phyloP scores from a whole-genome alignment of 2,329 filamentous ascomycete species.

The Aspergillus ustus region DNA sequence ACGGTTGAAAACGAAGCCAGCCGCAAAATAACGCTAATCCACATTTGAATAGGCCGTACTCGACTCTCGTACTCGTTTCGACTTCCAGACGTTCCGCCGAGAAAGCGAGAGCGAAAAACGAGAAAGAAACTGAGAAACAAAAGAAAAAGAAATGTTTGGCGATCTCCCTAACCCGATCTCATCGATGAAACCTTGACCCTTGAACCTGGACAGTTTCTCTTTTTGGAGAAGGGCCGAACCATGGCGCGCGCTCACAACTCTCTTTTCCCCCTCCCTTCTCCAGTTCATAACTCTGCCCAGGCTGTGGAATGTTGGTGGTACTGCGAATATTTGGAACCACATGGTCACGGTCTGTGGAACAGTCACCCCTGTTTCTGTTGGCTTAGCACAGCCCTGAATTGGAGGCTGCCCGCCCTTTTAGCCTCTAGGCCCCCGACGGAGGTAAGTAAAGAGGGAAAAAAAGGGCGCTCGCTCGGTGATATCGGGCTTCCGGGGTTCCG shows the following conservation, averaged over 20 bases:
- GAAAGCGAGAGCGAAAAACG: neutral
- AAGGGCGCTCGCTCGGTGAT: conserved; percentile 20
- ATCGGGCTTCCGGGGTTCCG: conserved; percentile 29
- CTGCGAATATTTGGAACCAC: conserved; percentile 18
- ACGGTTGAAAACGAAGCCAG: conserved; percentile 10
- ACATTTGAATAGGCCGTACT: conserved; percentile 11
- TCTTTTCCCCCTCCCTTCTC: neutral
- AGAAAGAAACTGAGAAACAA: neutral
- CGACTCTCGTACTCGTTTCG: conserved; percentile 13
- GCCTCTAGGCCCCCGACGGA: neutral
- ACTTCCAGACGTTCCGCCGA: neutral
- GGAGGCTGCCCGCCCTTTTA: conserved; percentile 1
- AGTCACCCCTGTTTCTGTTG: conserved; percentile 12
- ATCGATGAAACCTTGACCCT: neutral
- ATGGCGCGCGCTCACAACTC: neutral
- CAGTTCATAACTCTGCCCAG: neutral
- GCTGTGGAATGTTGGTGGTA: conserved; percentile 11
- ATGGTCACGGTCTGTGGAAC: conserved; percentile 20
- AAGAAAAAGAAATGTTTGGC: neutral
- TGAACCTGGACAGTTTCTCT: neutral
- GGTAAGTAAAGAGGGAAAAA: neutral
- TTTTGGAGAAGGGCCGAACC: neutral
- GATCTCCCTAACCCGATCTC: conserved; percentile 1
- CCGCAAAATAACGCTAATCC: neutral
- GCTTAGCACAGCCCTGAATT: conserved; percentile 19